Evolutionary conservation across 495 filamentous ascomycete species (phyloP).

Genomic region (Penicillium subrubescens): DNA sequence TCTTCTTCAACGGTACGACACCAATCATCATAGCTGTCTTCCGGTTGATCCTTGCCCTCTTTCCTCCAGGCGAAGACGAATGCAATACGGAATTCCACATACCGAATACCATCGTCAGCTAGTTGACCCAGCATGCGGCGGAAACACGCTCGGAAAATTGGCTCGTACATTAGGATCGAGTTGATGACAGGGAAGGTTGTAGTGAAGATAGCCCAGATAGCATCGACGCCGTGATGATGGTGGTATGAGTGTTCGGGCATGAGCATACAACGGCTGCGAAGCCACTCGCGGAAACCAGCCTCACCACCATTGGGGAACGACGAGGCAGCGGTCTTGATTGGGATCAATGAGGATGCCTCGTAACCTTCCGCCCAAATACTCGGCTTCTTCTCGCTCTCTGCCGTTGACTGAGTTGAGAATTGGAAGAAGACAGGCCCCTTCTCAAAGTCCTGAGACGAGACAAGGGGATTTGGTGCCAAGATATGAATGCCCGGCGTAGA

Average conservation of each 20-base stretch:
- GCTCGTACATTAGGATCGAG: conserved; percentile 83
- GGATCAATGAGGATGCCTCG: conserved; percentile 52
- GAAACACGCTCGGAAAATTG: conserved; percentile 80
- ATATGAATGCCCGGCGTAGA: conserved; percentile 77
- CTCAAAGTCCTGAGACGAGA: conserved; percentile 45
- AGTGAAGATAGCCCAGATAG: conserved; percentile 77
- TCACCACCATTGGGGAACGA: conserved; percentile 71
- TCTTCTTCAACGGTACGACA: conserved; percentile 75
- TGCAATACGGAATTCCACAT: conserved; percentile 68
- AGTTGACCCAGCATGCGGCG: conserved; percentile 66
- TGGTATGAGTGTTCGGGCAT: conserved; percentile 70
- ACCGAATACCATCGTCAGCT: conserved; percentile 75
- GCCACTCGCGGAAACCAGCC: conserved; percentile 73
- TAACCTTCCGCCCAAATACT: conserved; percentile 69
- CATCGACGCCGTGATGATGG: conserved; percentile 77
- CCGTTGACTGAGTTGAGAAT: conserved; percentile 37
- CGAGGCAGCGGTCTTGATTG: conserved; percentile 65
- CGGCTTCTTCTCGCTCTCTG: conserved; percentile 25
- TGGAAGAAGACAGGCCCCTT: conserved; percentile 53
- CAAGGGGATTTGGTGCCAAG: conserved; percentile 54
- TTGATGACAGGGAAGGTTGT: conserved; percentile 69
- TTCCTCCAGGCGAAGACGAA: conserved; percentile 65
- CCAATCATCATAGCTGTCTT: conserved; percentile 64
- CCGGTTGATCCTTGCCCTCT: conserved; percentile 58
- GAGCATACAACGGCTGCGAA: conserved; percentile 72